Evolutionary conservation across 2,329 filamentous ascomycete species (phyloP).

Genomic region (Paradendryphiella salina): DNA sequence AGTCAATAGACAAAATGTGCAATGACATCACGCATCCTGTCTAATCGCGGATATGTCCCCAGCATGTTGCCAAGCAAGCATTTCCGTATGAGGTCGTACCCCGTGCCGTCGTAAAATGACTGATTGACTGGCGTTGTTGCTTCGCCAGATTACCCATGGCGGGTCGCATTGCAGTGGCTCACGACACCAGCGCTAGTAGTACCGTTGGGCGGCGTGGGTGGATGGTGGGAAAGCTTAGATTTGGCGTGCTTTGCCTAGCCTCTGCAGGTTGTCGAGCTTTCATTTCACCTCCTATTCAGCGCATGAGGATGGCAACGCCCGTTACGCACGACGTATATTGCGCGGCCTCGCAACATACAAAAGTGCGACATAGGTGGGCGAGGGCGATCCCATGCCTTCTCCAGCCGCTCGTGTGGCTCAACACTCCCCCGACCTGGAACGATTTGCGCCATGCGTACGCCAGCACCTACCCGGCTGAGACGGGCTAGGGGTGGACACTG

Average conservation of each 20-base stretch:
- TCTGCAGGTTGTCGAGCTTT: not conserved
- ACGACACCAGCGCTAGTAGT: conserved; percentile 1
- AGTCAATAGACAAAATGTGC: not conserved
- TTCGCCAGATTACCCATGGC: not conserved
- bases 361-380: conserved; percentile 7
- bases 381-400: conserved; percentile 7
- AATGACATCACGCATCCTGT: not conserved
- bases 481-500: too few species aligned
- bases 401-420: conserved; percentile 1
- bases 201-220: not conserved
- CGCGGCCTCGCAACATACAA: conserved; percentile 11
- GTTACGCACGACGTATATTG: conserved; percentile 7
- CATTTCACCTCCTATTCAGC: not conserved
- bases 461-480: too few species aligned
- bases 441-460: not conserved
- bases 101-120: not conserved
- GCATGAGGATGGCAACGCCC: conserved; percentile 5
- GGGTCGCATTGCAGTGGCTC: conserved; percentile 1
- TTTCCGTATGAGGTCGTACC: too few species aligned
- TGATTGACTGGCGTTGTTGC: conserved; percentile 1
- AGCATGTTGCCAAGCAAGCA: too few species aligned
- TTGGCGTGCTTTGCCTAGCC: not conserved
- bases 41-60: too few species aligned
- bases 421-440: not conserved
- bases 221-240: not conserved